Base-by-base conservation (phyloP, 345 rosid genomes). In the Hibiscus syriacus region DNA sequence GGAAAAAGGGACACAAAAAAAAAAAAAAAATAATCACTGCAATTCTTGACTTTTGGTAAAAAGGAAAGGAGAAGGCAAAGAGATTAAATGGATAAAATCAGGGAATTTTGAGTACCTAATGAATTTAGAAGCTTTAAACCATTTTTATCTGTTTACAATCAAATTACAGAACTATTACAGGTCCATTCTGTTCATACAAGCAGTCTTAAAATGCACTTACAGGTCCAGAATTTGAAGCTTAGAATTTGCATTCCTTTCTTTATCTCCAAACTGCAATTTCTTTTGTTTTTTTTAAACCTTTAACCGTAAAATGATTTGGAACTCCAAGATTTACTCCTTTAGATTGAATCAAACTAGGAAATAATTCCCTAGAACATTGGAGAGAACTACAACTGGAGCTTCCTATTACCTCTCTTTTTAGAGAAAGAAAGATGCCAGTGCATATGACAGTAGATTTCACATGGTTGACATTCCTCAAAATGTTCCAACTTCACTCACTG, bases 401-500 rank as follows among this genome's bases (percentile, higher is more conserved):
- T 6, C 12, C 5, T 38, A 3, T 12, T 13, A 3, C 34, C 12
- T 23, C 3, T 23, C 19, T 22, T 14, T 23, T 12, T 8, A 38
- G 16, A 49, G 26, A 54, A 38, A 19, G 58, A 23, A 67, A 50
- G 58, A 2, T 34, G 32, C 0, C 8, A 38, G 14, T 41, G 56
- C 55, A 16, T 39, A 11, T 30, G 27, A 41, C 36, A 46, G 30
- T 46, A 22, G 67, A 69, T 65, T 55, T 70, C 74, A 76, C 82
- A 67, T 73, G 68, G 77, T 13, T 77, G 71, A 63, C 77, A 77
- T 34, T 32, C 23, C 20, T 12, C 11, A 54, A 36, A 55, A 14
- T 27, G 17, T 20, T 27, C 17, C 36, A 43, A 23, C 63, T 26
- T 45, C 25, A 39, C 49, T 25, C 52, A 38, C 11, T 29, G 43